A percentile compares a stretch with the other conserved stretches of the same genome.
These are phyloP conservation scores for Chlamydomonas asymmetrica DNA, from an alignment of 139 green algal genomes.

Conservation along the genomic window DNA sequence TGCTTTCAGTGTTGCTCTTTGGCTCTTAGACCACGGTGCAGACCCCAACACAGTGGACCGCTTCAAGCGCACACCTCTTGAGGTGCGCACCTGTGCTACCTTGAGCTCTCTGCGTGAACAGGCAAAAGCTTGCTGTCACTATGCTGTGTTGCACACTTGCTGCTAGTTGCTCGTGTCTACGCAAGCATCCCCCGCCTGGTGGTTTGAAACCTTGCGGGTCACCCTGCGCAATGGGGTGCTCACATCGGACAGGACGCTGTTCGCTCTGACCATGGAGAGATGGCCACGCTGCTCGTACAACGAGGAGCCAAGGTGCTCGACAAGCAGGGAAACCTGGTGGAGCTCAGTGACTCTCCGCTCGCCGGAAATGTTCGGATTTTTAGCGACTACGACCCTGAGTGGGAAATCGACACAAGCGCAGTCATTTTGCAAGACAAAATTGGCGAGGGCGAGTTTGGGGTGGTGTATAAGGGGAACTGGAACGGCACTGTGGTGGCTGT, in stretches of 20 bases:
- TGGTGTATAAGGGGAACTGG: conserved; percentile 77
- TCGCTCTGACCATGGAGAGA: conserved; percentile 74
- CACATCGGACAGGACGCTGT: conserved; percentile 77
- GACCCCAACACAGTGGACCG: conserved; percentile 81
- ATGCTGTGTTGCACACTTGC: no score
- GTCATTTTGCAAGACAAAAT: conserved; percentile 81
- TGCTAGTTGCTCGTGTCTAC: no score
- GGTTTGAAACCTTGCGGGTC: background rate
- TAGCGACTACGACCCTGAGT: conserved; percentile 68
- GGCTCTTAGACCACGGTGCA: conserved; percentile 76
- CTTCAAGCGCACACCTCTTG: conserved; percentile 86
- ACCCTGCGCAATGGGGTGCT: background rate
- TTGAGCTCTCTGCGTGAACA: no score
- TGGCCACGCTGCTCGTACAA: conserved; percentile 76
- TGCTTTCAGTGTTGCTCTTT: conserved; percentile 76
- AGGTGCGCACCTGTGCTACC: conserved; percentile 66
- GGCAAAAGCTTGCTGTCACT: no score
- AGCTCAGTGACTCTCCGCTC: conserved; percentile 51
- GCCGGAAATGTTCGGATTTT: conserved; percentile 62
- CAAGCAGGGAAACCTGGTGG: conserved; percentile 49
- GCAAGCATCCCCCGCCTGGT: background rate
- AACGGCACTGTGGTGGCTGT: conserved; percentile 78
- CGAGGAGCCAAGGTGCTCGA: conserved; percentile 69
- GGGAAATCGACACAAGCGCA: conserved; percentile 79
- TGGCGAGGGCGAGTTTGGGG: conserved; percentile 87